phyloP scores from a whole-genome alignment of 768 basidiomycete species.

The Scleroderma bovista region DNA sequence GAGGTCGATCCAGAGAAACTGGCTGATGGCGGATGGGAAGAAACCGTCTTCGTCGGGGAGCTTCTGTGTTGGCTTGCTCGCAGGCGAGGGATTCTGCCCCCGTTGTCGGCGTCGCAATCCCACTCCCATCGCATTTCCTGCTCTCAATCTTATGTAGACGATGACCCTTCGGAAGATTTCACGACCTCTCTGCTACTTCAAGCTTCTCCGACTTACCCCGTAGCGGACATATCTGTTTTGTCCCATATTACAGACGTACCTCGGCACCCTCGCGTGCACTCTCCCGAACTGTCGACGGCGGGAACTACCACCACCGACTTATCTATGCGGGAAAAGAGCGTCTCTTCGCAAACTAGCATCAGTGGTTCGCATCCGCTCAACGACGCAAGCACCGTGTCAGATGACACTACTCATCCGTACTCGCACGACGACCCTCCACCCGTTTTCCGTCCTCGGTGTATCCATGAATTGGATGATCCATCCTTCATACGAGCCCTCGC shows the following conservation, averaged over 20 bases:
- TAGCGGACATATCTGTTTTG: constrained; percentile 8
- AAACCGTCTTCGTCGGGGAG: constrained; percentile 60
- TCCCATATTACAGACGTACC: constrained; percentile 26
- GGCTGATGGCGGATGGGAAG: constrained; percentile 60
- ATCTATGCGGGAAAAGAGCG: constrained; percentile 24
- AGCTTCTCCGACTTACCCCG: constrained; percentile 10
- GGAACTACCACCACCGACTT: constrained; percentile 31
- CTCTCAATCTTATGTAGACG: constrained; percentile 17
- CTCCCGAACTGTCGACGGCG: constrained; percentile 29
- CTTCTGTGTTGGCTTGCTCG: constrained; percentile 67
- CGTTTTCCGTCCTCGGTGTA: constrained; percentile 37
- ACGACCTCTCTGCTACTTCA: constrained; percentile 21
- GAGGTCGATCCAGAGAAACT: constrained; percentile 60
- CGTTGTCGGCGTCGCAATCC: neutral
- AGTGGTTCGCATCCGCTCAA: constrained; percentile 8
- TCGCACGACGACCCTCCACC: constrained; percentile 19
- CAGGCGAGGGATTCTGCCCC: constrained; percentile 32
- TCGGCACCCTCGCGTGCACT: constrained; percentile 27
- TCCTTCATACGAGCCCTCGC: constrained; percentile 20
- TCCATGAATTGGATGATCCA: constrained; percentile 47
- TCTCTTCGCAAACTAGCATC: constrained; percentile 18
- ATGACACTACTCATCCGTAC: constrained; percentile 11
- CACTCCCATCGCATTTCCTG: too few species aligned
- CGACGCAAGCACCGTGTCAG: constrained; percentile 10
- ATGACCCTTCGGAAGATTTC: constrained; percentile 16